phyloP scores from a whole-genome alignment of 2,329 filamentous ascomycete species.

The Orbilia javanica region DNA sequence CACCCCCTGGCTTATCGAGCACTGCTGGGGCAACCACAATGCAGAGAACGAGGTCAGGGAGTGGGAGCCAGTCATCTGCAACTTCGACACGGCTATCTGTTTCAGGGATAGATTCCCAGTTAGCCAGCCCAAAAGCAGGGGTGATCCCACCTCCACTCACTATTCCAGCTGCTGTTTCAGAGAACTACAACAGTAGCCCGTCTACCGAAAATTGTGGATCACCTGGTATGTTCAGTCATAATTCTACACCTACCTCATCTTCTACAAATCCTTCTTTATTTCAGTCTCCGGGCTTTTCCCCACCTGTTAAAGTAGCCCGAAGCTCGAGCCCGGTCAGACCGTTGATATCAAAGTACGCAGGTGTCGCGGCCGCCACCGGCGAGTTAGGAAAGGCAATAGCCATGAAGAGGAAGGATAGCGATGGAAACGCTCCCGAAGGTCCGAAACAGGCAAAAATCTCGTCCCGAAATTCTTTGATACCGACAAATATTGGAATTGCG shows the following conservation, averaged over 20 bases:
- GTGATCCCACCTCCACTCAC: conserved; percentile 54
- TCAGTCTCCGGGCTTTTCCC: conserved; percentile 56
- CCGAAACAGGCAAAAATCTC: conserved; percentile 38
- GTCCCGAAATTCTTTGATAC: conserved; percentile 38
- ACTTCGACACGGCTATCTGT: conserved; percentile 37
- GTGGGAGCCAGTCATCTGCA: conserved; percentile 46
- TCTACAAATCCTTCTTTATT: conserved; percentile 55
- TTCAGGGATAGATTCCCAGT: conserved; percentile 44
- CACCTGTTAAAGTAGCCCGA: conserved; percentile 49
- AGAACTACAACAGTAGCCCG: conserved; percentile 57
- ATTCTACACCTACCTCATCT: conserved; percentile 58
- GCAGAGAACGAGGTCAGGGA: conserved; percentile 54
- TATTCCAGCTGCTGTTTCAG: conserved; percentile 55
- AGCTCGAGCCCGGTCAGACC: conserved; percentile 55
- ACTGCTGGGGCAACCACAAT: conserved; percentile 28
- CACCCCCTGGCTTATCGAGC: conserved; percentile 39
- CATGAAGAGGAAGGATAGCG: conserved; percentile 50
- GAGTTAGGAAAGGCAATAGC: conserved; percentile 52
- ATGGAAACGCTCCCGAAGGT: conserved; percentile 25
- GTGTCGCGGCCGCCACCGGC: conserved; percentile 55
- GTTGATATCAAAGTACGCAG: conserved; percentile 58
- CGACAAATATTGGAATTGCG: conserved; percentile 24
- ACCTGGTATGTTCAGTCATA: conserved; percentile 59
- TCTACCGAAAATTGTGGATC: conserved; percentile 59
- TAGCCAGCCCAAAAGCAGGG: conserved; percentile 31